Evolutionary conservation across 2,329 filamentous ascomycete genomes (phyloP), one percentile per base, ranked within the genome.

Genomic region (Cercospora zeina): DNA sequence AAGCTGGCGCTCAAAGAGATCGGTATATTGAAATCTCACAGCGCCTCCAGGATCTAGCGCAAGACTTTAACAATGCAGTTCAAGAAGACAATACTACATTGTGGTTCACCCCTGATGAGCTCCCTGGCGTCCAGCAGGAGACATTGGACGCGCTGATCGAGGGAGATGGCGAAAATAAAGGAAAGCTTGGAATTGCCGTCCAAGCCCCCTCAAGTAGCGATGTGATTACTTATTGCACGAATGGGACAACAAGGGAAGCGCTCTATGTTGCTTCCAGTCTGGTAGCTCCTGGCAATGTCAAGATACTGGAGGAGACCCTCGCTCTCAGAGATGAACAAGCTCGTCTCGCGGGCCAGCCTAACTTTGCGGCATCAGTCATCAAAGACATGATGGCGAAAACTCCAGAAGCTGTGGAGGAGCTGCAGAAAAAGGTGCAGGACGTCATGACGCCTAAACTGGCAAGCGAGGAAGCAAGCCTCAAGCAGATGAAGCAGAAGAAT

Each of bases 11-110:
- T 4, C 81, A 90, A 78, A 79, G 89, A 65, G 89, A 91, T 67
- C 83, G 89, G 55, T 93, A 92, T 81, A 91, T 91, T 79, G 88
- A 89, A 75, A 91, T 92, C 76, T 89, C 90, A 82, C 89, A 89
- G 80, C 80, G 88, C 9, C 79, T 93, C 54, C 88, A 85, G 68
- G 82, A 87, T 72, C 83, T 93, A 67, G 81, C 83, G 70, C 24
- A 27, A 6, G 24, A 27, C 3, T 27, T 27, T 6, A 27, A 27
- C 24, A 90, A 91, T 60, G 80, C 86, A 63, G 90, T 89, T 75
- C 84, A 88, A 71, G 90, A 90, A 78, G 89, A 93, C 77, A 87
- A 87, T 68, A 87, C 87, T 14, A 87, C 86, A 2, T 78, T 91
- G 55, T 93, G 89, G 89, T 89, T 93, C 69, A 89, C 87, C 0